These are phyloP conservation scores for Blastobotrys elegans DNA, from an alignment of 1,139 yeast genomes.

Conservation along the genomic window DNA sequence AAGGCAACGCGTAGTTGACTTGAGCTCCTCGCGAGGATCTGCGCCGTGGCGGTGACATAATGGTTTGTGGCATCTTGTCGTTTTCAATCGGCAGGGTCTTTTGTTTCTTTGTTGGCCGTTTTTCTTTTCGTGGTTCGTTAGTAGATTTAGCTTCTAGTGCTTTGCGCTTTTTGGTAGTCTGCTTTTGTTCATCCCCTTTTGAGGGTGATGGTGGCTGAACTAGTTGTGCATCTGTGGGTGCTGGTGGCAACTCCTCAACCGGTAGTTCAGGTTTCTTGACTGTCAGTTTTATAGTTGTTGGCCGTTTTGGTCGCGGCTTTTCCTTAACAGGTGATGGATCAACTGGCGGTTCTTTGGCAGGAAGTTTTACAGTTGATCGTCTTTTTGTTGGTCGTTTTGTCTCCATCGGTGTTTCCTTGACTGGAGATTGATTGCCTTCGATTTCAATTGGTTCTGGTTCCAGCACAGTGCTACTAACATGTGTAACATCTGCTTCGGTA, in stretches of 20 bases:
- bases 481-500: not conserved
- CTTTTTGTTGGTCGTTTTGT: too few species aligned
- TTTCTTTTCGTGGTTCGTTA: not conserved
- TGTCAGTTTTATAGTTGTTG: not conserved
- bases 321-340: not conserved
- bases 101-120: conserved; percentile 8
- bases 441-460: not conserved
- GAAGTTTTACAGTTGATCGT: too few species aligned
- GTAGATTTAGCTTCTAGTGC: conserved; percentile 4
- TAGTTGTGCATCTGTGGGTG: not conserved
- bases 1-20: conserved; percentile 65
- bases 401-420: too few species aligned
- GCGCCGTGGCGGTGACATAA: conserved; percentile 9
- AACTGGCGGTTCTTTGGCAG: not conserved
- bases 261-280: too few species aligned
- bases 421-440: too few species aligned
- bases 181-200: not conserved
- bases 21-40: conserved; percentile 21
- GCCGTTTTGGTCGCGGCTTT: not conserved
- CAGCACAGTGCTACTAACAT: not conserved
- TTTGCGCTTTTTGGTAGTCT: not conserved
- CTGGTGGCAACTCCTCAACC: too few species aligned
- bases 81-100: conserved; percentile 18
- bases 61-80: conserved; percentile 17
- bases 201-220: not conserved